Conservation (phyloP, 2,329 filamentous ascomycete species). For the Penicillium vulpinum region DNA sequence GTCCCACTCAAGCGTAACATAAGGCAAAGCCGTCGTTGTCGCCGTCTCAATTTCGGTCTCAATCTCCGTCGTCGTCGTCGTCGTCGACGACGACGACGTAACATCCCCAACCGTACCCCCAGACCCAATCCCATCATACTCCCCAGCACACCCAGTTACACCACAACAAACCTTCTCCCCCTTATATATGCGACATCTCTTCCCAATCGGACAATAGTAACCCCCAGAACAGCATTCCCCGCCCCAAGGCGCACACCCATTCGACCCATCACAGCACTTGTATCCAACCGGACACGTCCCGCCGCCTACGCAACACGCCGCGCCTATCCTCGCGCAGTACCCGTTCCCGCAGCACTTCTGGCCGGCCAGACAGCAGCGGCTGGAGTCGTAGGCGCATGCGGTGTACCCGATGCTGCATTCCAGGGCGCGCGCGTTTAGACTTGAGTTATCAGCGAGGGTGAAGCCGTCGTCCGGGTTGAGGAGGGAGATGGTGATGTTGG, state of each 20-base stretch:
- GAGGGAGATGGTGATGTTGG: constrained; percentile 9
- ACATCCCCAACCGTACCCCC: neutral
- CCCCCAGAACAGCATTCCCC: constrained; percentile 20
- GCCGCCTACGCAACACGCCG: constrained; percentile 10
- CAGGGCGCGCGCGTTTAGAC: constrained; percentile 15
- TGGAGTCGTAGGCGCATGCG: constrained; percentile 14
- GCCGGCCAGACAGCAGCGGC: constrained; percentile 12
- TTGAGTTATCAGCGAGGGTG: neutral
- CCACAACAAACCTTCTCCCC: constrained; percentile 19
- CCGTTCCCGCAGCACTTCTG: constrained; percentile 15
- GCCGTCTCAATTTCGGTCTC: constrained; percentile 9
- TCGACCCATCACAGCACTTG: constrained; percentile 15
- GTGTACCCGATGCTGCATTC: constrained; percentile 13
- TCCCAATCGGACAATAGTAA: constrained; percentile 18
- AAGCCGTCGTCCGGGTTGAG: neutral
- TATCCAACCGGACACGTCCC: constrained; percentile 20
- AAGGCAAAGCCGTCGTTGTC: constrained; percentile 2
- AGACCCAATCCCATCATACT: constrained; percentile 9
- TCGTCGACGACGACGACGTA: no score
- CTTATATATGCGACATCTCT: constrained; percentile 12
- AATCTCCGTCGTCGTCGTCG: constrained; percentile 1
- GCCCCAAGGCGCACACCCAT: constrained; percentile 15
- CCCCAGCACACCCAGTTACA: constrained; percentile 12
- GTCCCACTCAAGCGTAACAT: constrained; percentile 2
- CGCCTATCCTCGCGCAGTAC: constrained; percentile 17